Percentiles rank a stretch among this genome's conserved stretches.
phyloP scores from a whole-genome alignment of 2,329 filamentous ascomycete species.

The Hymenoscyphus linearis region DNA sequence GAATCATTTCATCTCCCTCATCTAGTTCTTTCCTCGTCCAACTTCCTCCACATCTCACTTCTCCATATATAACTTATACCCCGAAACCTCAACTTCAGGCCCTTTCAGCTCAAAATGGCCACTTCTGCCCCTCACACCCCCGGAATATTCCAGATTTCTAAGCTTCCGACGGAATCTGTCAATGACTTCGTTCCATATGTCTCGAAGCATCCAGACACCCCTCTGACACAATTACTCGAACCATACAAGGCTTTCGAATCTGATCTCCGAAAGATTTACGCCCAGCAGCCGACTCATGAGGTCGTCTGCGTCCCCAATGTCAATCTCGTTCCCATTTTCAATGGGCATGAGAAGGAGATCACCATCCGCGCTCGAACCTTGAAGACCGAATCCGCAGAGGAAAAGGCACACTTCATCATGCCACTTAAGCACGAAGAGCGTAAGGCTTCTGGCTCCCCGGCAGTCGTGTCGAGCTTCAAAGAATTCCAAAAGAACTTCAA shows the following conservation, averaged over 20 bases:
- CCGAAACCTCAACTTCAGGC: slow-evolving; percentile 6
- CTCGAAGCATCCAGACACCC: slow-evolving; percentile 44
- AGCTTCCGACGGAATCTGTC: slow-evolving; percentile 22
- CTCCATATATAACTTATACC: background rate
- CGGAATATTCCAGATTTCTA: slow-evolving; percentile 21
- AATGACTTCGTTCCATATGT: slow-evolving; percentile 43
- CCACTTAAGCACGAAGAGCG: slow-evolving; percentile 56
- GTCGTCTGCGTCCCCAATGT: slow-evolving; percentile 50
- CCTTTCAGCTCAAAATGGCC: background rate
- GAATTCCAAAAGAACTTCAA: slow-evolving; percentile 77
- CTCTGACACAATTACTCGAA: slow-evolving; percentile 53
- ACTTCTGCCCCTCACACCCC: background rate
- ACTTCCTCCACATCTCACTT: background rate
- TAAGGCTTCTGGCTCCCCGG: slow-evolving; percentile 56
- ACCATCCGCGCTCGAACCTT: slow-evolving; percentile 58
- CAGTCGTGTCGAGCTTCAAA: slow-evolving; percentile 60
- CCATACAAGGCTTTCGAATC: slow-evolving; percentile 66
- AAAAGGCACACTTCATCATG: slow-evolving; percentile 67
- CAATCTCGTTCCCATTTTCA: slow-evolving; percentile 64
- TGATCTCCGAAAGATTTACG: slow-evolving; percentile 60
- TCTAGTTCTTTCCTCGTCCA: background rate
- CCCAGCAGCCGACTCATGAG: slow-evolving; percentile 59
- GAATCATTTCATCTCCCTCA: background rate
- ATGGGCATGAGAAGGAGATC: slow-evolving; percentile 48
- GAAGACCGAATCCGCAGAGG: slow-evolving; percentile 50